Percentiles rank a stretch among this genome's conserved stretches.
Evolutionary conservation across 805 yeast genomes (phyloP).

Genomic region (Candida orba): DNA sequence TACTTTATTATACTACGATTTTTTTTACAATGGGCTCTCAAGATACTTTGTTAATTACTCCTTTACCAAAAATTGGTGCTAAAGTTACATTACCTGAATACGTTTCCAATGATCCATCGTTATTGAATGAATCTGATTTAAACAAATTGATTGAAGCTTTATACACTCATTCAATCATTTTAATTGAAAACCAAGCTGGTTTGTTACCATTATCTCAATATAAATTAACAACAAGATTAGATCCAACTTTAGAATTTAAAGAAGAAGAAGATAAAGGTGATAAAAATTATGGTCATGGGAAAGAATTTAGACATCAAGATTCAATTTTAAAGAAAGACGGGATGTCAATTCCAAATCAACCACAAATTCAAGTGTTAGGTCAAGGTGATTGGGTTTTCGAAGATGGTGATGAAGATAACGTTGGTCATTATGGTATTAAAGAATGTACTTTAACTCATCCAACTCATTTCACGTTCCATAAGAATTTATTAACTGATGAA

Average conservation of each 20-base stretch:
- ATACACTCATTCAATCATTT: conserved; percentile 60
- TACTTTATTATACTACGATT: background rate
- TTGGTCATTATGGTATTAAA: conserved; percentile 48
- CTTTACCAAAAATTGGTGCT: conserved; percentile 59
- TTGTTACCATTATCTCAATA: conserved; percentile 72
- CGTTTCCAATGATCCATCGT: conserved; percentile 68
- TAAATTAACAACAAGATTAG: conserved; percentile 67
- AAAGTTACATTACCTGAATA: conserved; percentile 48
- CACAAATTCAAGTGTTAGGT: conserved; percentile 87
- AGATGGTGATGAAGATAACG: conserved; percentile 4
- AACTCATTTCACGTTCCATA: conserved; percentile 76
- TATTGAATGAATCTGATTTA: conserved; percentile 61
- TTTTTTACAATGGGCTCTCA: conserved; percentile 3
- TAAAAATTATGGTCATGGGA: conserved; percentile 79
- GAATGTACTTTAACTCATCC: conserved; percentile 69
- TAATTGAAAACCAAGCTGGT: conserved; percentile 64
- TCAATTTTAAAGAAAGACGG: conserved; percentile 79
- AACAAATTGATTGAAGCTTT: conserved; percentile 54
- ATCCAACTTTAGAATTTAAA: conserved; percentile 40
- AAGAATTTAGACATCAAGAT: conserved; percentile 57
- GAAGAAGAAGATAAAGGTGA: conserved; percentile 26
- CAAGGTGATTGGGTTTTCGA: conserved; percentile 51
- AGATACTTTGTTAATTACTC: conserved; percentile 8
- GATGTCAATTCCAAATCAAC: conserved; percentile 68
- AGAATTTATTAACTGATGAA: conserved; percentile 52